phyloP scores from a whole-genome alignment of 306 rosid genomes.

The Casuarina cunninghamiana region DNA sequence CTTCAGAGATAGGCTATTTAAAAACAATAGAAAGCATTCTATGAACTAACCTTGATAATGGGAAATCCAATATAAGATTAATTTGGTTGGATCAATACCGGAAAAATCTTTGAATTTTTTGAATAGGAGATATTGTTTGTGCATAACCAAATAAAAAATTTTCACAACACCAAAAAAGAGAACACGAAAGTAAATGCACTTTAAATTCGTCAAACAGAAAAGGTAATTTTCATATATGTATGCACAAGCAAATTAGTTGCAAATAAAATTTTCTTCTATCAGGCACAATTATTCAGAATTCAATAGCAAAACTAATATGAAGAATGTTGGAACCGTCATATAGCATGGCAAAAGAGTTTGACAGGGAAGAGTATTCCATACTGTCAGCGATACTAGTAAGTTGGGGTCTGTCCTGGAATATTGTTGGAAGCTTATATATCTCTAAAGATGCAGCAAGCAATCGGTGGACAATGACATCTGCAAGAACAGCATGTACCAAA shows the following conservation, averaged over 20 bases:
- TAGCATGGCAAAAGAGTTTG: neutral
- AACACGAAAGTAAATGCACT: neutral
- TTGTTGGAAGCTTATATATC: slow-evolving; percentile 66
- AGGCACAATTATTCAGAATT: slow-evolving; percentile 3
- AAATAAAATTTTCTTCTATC: neutral
- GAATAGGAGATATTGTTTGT: neutral
- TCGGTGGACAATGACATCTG: slow-evolving; percentile 95
- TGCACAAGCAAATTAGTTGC: neutral
- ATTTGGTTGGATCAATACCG: neutral
- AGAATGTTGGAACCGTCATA: neutral
- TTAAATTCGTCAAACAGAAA: neutral
- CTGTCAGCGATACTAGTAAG: slow-evolving; percentile 85
- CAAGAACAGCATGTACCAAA: slow-evolving; percentile 23
- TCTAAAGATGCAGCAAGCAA: slow-evolving; percentile 92
- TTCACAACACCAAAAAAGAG: neutral
- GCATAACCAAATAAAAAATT: neutral
- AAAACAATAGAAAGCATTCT: neutral
- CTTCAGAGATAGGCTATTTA: neutral
- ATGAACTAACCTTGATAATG: neutral
- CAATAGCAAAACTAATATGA: neutral
- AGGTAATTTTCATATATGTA: neutral
- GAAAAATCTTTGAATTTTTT: neutral
- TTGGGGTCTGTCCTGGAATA: slow-evolving; percentile 75
- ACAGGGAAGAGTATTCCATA: slow-evolving; percentile 40
- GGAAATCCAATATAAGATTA: neutral